Evolutionary conservation across 202 grass and related monocot species (phyloP).

Genomic region (Zoysia matrella): DNA sequence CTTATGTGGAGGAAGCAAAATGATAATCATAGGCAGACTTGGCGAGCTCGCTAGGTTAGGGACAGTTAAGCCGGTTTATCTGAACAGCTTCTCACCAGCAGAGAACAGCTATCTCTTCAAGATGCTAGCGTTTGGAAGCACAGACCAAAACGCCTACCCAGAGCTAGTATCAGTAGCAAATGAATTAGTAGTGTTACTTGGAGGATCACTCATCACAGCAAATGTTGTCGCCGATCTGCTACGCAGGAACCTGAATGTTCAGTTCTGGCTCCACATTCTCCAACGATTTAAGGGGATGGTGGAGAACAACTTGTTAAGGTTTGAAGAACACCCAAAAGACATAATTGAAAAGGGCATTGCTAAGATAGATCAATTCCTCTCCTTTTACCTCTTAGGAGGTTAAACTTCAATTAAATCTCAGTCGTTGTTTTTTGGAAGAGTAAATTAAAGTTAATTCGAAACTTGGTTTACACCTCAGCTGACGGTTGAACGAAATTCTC

Average conservation of each 20-base stretch:
- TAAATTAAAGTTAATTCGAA: too few species aligned
- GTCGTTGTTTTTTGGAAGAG: too few species aligned
- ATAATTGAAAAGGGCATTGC: neutral
- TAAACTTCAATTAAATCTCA: too few species aligned
- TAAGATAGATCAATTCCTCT: too few species aligned
- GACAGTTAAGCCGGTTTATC: neutral
- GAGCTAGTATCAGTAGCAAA: neutral
- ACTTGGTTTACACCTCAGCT: too few species aligned
- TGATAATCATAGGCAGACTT: constrained; percentile 7
- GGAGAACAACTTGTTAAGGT: neutral
- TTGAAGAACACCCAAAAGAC: neutral
- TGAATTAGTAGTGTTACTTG: neutral
- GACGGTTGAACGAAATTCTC: too few species aligned
- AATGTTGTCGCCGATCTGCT: neutral
- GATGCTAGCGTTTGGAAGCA: constrained; percentile 18
- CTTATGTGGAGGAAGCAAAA: neutral
- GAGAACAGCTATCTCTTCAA: constrained; percentile 29
- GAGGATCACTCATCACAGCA: constrained; percentile 19
- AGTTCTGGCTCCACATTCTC: neutral
- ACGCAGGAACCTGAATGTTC: neutral
- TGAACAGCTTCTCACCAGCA: neutral
- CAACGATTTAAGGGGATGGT: neutral
- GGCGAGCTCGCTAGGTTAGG: constrained; percentile 1
- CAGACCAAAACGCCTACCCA: neutral
- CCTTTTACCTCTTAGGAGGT: too few species aligned